phyloP scores from a whole-genome alignment of 1,139 yeast species.

The Kodamaea sp. region DNA sequence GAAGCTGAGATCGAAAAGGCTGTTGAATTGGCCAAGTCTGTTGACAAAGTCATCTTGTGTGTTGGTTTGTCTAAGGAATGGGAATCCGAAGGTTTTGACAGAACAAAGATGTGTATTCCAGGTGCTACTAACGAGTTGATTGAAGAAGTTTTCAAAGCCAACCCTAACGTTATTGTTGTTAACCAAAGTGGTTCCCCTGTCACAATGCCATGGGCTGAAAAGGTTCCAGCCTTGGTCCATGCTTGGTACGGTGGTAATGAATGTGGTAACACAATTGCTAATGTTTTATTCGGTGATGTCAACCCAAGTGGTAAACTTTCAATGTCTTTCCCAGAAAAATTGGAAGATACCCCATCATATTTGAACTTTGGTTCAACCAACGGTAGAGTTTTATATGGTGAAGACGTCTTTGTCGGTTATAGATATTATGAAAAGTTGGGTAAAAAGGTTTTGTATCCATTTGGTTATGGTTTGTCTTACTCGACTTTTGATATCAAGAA shows the following conservation, averaged over 20 bases:
- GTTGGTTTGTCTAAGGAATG: slow-evolving; percentile 46
- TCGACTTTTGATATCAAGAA: slow-evolving; percentile 35
- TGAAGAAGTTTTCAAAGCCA: slow-evolving; percentile 42
- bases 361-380: slow-evolving; percentile 17
- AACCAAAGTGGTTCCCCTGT: slow-evolving; percentile 66
- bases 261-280: slow-evolving; percentile 27
- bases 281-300: slow-evolving; percentile 27
- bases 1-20: slow-evolving; percentile 36
- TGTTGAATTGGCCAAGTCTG: slow-evolving; percentile 40
- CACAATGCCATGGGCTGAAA: slow-evolving; percentile 52
- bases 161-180: slow-evolving; percentile 51
- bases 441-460: slow-evolving; percentile 49
- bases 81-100: slow-evolving; percentile 30
- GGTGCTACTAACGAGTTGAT: slow-evolving; percentile 47
- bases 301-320: slow-evolving; percentile 27
- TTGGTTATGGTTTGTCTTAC: slow-evolving; percentile 61
- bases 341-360: slow-evolving; percentile 23
- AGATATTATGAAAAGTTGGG: slow-evolving; percentile 52
- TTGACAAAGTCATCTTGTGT: slow-evolving; percentile 43
- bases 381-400: slow-evolving; percentile 54
- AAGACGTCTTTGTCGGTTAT: slow-evolving; percentile 58
- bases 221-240: slow-evolving; percentile 48
- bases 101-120: slow-evolving; percentile 22
- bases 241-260: slow-evolving; percentile 42
- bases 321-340: slow-evolving; percentile 22